Percentiles rank a stretch among this genome's conserved stretches.
Evolutionary conservation across 805 yeast genomes (phyloP).

Genomic region (Ogataea ganodermae): DNA sequence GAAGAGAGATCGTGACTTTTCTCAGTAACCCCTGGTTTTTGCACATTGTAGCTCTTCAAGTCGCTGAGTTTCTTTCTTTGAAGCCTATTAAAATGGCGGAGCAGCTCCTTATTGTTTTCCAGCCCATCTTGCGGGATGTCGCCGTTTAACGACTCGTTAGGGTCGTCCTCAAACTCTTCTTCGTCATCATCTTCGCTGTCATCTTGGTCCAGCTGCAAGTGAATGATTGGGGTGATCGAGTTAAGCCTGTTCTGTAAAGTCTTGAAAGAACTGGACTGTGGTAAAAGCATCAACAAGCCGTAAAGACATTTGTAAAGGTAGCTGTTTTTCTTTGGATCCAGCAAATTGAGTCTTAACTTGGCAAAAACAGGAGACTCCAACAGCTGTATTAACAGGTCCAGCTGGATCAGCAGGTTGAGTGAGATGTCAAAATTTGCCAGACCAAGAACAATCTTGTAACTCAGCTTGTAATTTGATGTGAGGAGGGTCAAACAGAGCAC

Average conservation of each 20-base stretch:
- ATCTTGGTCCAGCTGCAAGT: constrained; percentile 28
- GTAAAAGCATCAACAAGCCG: constrained; percentile 90
- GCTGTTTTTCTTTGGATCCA: constrained; percentile 83
- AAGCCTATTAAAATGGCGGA: constrained; percentile 50
- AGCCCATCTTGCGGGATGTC: constrained; percentile 17
- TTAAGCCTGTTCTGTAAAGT: constrained; percentile 75
- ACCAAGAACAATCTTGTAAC: constrained; percentile 78
- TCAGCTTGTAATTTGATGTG: constrained; percentile 86
- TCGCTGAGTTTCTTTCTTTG: constrained; percentile 40
- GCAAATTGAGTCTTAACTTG: constrained; percentile 78
- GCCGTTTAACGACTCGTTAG: too few relatives aligned
- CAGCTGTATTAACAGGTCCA: constrained; percentile 86
- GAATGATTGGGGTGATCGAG: constrained; percentile 48
- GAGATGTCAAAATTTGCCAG: constrained; percentile 81
- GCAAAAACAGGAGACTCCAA: constrained; percentile 93
- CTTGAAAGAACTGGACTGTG: constrained; percentile 90
- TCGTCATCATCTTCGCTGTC: constrained; percentile 23
- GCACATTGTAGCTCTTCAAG: constrained; percentile 13
- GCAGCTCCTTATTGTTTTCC: constrained; percentile 33
- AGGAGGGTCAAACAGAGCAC: constrained; percentile 81
- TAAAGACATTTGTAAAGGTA: constrained; percentile 83
- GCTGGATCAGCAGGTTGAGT: constrained; percentile 76
- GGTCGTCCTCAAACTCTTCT: constrained; percentile 9
- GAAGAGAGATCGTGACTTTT: constrained; percentile 8
- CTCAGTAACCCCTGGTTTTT: constrained; percentile 5